Evolutionary conservation across 2,329 filamentous ascomycete species (phyloP).

Genomic region (Aureobasidium sp.): DNA sequence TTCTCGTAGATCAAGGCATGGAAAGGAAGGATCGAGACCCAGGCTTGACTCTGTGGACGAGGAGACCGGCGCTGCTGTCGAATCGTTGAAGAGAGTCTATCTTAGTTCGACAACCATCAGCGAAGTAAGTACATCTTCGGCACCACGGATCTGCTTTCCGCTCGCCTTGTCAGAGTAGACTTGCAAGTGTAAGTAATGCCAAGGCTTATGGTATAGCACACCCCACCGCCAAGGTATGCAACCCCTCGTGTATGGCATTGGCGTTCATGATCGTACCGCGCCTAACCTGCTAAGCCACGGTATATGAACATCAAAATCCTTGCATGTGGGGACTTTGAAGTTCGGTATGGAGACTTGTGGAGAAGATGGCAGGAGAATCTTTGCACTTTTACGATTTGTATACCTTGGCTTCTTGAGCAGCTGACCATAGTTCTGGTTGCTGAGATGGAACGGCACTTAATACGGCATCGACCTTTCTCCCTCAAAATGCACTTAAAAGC

Average conservation of each 20-base stretch:
- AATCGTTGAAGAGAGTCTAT: too few species aligned
- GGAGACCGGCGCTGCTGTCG: too few species aligned
- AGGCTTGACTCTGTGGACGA: too few species aligned
- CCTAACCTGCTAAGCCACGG: background rate
- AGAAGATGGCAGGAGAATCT: background rate
- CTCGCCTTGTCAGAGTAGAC: too few species aligned
- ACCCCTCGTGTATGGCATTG: slow-evolving; percentile 8
- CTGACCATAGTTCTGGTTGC: background rate
- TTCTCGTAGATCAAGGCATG: too few species aligned
- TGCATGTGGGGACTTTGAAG: background rate
- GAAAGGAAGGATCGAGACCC: too few species aligned
- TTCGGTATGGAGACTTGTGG: background rate
- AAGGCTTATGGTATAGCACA: background rate
- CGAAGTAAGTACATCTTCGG: too few species aligned
- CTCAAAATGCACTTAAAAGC: background rate
- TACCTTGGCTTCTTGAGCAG: background rate
- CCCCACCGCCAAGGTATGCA: slow-evolving; percentile 1
- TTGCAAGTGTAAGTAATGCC: background rate
- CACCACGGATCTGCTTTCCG: too few species aligned
- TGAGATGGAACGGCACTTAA: background rate
- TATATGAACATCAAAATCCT: background rate
- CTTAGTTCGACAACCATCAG: too few species aligned
- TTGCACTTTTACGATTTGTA: background rate
- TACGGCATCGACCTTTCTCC: background rate
- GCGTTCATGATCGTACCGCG: background rate